Base-by-base conservation (phyloP, 257 asterid genomes). In the Solanum lycopersicoides region DNA sequence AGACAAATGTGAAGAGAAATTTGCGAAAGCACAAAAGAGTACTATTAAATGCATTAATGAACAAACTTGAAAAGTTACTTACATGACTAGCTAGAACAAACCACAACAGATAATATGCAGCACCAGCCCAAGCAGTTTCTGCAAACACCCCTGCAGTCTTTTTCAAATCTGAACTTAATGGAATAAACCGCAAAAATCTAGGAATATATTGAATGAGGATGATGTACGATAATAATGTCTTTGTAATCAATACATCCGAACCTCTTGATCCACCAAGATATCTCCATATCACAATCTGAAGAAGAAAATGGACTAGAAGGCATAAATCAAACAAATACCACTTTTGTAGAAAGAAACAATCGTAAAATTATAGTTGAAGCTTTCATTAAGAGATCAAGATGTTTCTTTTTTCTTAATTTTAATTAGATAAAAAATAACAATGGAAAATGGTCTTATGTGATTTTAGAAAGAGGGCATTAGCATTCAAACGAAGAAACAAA, bases 71-170 rank as follows among this genome's bases (percentile, higher is more conserved):
- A 16, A 30, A 89, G 89, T 42, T 76, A 89, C 98, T 91, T 93
- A 97, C 99, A 88, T 97, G 99, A 82, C 99, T 95, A 87, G 98
- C 98, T 75, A 97, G 98, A 89, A 95, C 42, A 91, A 97, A 97
- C 99, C 99, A 95, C 44, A 95, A 82, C 91, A 97, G 88, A 89
- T 97, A 97, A 86, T 95, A 97, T 41, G 98, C 99, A 34, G 99
- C 99, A 83, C 99, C 99, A 83, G 99, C 99, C 99, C 99, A 95
- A 74, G 99, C 99, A 28, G 98, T 93, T 91, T 97, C 99, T 21
- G 99, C 99, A 88, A 97, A 97, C 63, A 93, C 98, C 25, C 99
- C 99, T 0, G 98, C 97, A 44, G 96, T 92, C 91, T 97, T 97
- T 91, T 96, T 97, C 92, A 97, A 87, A 92, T 97, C 99, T 4